These are phyloP conservation scores for Vigna mungo DNA, from an alignment of 306 rosid species.

Conservation along the genomic window DNA sequence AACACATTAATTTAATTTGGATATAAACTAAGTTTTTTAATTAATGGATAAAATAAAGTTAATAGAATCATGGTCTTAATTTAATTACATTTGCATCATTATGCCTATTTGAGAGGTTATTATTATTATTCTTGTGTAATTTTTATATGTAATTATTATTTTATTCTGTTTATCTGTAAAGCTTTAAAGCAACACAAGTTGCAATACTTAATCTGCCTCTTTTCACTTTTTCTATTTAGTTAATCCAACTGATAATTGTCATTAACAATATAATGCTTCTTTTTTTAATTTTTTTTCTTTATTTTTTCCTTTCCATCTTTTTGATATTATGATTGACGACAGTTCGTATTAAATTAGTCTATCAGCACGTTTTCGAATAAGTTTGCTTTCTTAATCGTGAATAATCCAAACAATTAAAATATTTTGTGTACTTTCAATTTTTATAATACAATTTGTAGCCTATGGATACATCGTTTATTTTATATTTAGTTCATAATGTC, in stretches of 20 bases:
- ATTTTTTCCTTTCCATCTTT: too few relatives aligned
- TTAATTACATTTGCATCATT: too few relatives aligned
- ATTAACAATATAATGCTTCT: not conserved
- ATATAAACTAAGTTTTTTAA: too few relatives aligned
- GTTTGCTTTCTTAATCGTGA: too few relatives aligned
- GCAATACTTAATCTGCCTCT: slow-evolving; percentile 21
- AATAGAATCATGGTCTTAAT: too few relatives aligned
- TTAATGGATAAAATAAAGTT: too few relatives aligned
- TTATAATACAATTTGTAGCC: not conserved
- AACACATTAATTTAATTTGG: too few relatives aligned
- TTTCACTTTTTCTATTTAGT: not conserved
- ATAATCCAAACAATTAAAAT: too few relatives aligned
- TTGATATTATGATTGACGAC: too few relatives aligned
- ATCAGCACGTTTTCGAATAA: too few relatives aligned
- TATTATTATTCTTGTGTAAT: not conserved
- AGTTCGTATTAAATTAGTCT: too few relatives aligned
- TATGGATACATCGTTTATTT: not conserved
- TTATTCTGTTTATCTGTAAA: slow-evolving; percentile 28
- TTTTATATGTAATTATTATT: not conserved
- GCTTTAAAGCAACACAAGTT: slow-evolving; percentile 31
- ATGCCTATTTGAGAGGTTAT: not conserved
- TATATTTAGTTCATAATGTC: not conserved
- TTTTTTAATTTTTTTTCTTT: too few relatives aligned
- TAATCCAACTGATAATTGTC: slow-evolving; percentile 8
- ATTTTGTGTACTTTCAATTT: not conserved